Base-by-base conservation (phyloP, 2,329 filamentous ascomycete genomes). In the Fusarium armeniacum region DNA sequence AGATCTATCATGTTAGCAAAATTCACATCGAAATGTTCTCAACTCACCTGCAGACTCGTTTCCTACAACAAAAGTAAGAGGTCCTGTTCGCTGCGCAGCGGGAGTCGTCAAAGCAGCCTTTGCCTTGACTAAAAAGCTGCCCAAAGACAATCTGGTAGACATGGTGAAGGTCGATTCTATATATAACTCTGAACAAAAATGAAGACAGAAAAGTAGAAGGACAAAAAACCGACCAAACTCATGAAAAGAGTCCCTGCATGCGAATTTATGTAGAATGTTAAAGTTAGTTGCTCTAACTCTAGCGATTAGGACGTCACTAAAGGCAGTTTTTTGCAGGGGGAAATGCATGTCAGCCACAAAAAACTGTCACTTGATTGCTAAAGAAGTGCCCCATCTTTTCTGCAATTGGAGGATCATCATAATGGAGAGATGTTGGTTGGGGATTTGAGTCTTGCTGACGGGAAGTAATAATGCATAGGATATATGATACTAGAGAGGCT, bases 11-110 rank as follows among this genome's bases (percentile, higher is more conserved):
- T 35, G 20, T 65, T 35, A 62, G 36, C 1, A 44, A 20, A 13
- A 6, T 10, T 5, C 11, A 7, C n/a, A 12, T 8, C 33, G 11
- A 15, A 11, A 13, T 3, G 8, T 11, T 18, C 7, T 11, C 41
- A 43, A 72, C 78, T 67, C 75, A 88, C 89, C 89, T 58, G 88
- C 89, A 24, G 89, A 89, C 77, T 91, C 89, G 69, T 91, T 91
- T 43, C 89, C 89, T 11, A 91, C 83, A 6, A 91, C 88, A 73
- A 91, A 85, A 4, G 85, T 88, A 56, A 91, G 71, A 3, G 87
- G 86, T 6, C 74, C 77, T 1, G 79, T 71, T 16, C 84, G 79
- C 65, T 85, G 82, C 6, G 81, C 73, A 2, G 82, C 77, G 3
- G 85, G 81, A 6, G 81, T 78, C 3, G 79, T 73, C 28, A 90